Conservation (phyloP, 805 yeast species). For the Blastobotrys terrestris region DNA sequence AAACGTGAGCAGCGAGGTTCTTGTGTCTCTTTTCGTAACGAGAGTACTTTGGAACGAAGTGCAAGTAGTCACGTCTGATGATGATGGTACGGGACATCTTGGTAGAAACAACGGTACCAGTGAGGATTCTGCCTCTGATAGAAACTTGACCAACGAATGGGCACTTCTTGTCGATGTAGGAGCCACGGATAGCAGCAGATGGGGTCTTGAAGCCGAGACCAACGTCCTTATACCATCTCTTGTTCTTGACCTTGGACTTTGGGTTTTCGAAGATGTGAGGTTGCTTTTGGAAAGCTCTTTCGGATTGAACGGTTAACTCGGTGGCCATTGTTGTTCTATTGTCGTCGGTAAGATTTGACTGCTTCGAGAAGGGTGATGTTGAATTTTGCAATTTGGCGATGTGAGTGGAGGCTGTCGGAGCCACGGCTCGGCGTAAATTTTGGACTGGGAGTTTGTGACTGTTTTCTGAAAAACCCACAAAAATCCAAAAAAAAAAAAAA, state of each 20-base stretch:
- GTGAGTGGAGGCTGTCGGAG: not conserved
- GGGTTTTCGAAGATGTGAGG: slow-evolving; percentile 99
- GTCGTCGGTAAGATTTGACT: not conserved
- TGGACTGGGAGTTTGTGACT: not conserved
- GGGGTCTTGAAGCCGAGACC: slow-evolving; percentile 99
- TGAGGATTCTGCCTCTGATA: slow-evolving; percentile 98
- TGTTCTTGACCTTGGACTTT: slow-evolving; percentile 98
- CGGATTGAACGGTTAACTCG: slow-evolving; percentile 99
- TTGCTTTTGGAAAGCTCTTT: slow-evolving; percentile 99
- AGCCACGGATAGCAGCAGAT: slow-evolving; percentile 95
- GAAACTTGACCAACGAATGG: slow-evolving; percentile 97
- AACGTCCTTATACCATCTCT: slow-evolving; percentile 99
- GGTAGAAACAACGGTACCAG: slow-evolving; percentile 99
- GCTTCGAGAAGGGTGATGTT: not conserved
- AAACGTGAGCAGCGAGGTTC: slow-evolving; percentile 99
- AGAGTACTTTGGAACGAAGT: slow-evolving; percentile 99
- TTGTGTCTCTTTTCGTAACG: slow-evolving; percentile 99
- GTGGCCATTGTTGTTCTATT: slow-evolving; percentile 64
- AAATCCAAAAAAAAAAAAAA: too few species aligned
- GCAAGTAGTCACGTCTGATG: slow-evolving; percentile 99
- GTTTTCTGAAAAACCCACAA: too few species aligned
- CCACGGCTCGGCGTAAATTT: not conserved
- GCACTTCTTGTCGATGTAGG: slow-evolving; percentile 99
- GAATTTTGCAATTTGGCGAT: not conserved
- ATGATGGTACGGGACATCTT: slow-evolving; percentile 99